Base-by-base conservation (phyloP, 495 filamentous ascomycete genomes). In the Pyronema domesticum region DNA sequence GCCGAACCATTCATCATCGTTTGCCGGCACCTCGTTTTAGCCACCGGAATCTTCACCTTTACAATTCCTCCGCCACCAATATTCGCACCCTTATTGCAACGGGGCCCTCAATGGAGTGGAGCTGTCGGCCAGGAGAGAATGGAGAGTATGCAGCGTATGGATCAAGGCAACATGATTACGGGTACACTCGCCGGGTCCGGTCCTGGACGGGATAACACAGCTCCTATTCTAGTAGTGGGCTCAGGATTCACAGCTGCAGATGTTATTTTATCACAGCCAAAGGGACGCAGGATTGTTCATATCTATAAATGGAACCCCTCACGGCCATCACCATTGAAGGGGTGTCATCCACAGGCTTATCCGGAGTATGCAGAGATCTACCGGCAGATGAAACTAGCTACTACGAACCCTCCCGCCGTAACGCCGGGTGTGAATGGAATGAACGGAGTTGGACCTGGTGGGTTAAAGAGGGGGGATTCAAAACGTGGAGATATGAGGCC, bases 311-410 rank as follows among this genome's bases (percentile, higher is more conserved):
- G 80, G 80, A 68, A 71, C 23, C 73, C 76, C 0, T 63, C 71
- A 6, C 70, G 73, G 23, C 77, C 78, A 0, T 80, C 76, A 0
- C 79, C 79, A 0, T 63, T 82, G 15, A 73, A 74, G 7, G 73
- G 73, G 18, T 83, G 80, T 44, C 80, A 83, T 65, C 72, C 76
- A 39, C 70, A 75, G 14, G 80, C 79, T 37, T 83, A 83, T 58
- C 80, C 80, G 0, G 18, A 73, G 73, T 83, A 83, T 60, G 78
- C 80, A 0, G 68, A 72, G 42, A 69, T 83, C 8, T 82, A 83
- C 58, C 70, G 76, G 14, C 68, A 74, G 18, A 83, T 83, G 80
- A 80, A 83, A 53, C 47, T 50, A 1, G 47, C 47, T 82, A 83
- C 60, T 77, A 80, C 0, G 69, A 72, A 40, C 68, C 82, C 10